Base-by-base conservation (phyloP, 1,139 yeast genomes). In the Starmera stellimalicola region DNA sequence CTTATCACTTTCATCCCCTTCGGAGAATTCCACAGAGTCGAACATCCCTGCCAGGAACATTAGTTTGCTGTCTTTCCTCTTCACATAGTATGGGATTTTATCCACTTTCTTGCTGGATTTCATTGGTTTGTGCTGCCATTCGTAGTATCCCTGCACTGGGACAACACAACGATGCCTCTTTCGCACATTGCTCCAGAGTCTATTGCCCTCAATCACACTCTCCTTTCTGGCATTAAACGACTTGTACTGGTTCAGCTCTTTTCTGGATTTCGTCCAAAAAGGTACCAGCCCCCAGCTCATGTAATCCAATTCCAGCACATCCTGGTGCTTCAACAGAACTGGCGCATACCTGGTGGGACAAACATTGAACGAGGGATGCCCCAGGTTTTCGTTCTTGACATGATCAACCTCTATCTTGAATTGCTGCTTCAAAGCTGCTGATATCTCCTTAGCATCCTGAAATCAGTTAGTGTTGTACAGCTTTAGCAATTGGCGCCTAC, bases 101-200 rank as follows among this genome's bases (percentile, higher is more conserved):
- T 60, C 62, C 25, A 48, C 44, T 35, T 47, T 54, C 32, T 36
- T 51, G 23, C 44, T 45, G 31, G 37, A 43, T 34, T 50, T 56
- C 2, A 49, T 50, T 14, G 48, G 38, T 16, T 45, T 44, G 33
- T 60, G 60, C 20, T 48, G 55, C 96, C 96, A 87, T 54, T 87
- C 97, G 50, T 72, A 87, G 54, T 87, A 88, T 0, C 96, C 96
- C 47, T 73, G 72, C 27, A 82, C 69, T 1, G 94, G 88, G 0
- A 85, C 72, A 2, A 78, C 77, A 51, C 95, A 87, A 27, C 84
- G 53, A 6, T 45, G 42, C 14, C 54, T 47, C 14, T 57, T 55
- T 20, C 63, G 52, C 7, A 61, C 53, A 10, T 68, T 46, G 18
- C 57, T 62, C 87, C 88, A 80, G 20, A 74, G 54, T 22, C 62